These are phyloP conservation scores for Globisporangium takayamanum DNA, from an alignment of 352 stramenopile species.

Conservation along the genomic window DNA sequence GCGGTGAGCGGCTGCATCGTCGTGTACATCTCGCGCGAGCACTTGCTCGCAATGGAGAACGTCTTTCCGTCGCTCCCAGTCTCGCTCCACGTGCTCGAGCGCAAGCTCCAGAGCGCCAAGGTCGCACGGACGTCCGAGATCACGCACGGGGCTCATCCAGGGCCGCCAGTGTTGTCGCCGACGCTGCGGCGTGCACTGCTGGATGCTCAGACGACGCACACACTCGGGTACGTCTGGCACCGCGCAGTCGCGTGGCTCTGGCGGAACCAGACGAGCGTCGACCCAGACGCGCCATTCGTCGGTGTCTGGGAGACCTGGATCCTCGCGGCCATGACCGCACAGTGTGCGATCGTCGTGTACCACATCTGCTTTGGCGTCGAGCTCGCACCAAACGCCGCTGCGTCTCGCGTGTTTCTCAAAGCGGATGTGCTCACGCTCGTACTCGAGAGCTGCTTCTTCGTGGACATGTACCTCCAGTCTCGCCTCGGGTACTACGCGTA, in stretches of 20 bases:
- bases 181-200: not conserved
- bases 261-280: slow-evolving; percentile 19
- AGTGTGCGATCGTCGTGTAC: slow-evolving; percentile 40
- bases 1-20: slow-evolving; percentile 52
- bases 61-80: slow-evolving; percentile 25
- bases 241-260: not conserved
- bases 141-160: slow-evolving; percentile 11
- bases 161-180: not conserved
- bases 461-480: slow-evolving; percentile 45
- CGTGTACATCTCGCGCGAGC: slow-evolving; percentile 37
- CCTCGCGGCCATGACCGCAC: slow-evolving; percentile 28
- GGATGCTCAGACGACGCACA: not conserved
- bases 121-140: slow-evolving; percentile 29
- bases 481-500: slow-evolving; percentile 55
- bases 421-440: slow-evolving; percentile 26
- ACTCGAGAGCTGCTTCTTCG: slow-evolving; percentile 36
- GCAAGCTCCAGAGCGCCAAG: slow-evolving; percentile 19
- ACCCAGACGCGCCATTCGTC: slow-evolving; percentile 44
- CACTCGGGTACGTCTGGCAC: not conserved
- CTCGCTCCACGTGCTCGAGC: slow-evolving; percentile 23
- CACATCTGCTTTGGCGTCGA: slow-evolving; percentile 39
- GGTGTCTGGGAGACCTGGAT: slow-evolving; percentile 45
- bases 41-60: slow-evolving; percentile 30
- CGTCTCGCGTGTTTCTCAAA: slow-evolving; percentile 12
- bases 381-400: not conserved